A percentile compares a stretch with the other conserved stretches of the same genome.
Conservation (phyloP, 2,329 filamentous ascomycete species). For the Colletotrichum cuscutae region DNA sequence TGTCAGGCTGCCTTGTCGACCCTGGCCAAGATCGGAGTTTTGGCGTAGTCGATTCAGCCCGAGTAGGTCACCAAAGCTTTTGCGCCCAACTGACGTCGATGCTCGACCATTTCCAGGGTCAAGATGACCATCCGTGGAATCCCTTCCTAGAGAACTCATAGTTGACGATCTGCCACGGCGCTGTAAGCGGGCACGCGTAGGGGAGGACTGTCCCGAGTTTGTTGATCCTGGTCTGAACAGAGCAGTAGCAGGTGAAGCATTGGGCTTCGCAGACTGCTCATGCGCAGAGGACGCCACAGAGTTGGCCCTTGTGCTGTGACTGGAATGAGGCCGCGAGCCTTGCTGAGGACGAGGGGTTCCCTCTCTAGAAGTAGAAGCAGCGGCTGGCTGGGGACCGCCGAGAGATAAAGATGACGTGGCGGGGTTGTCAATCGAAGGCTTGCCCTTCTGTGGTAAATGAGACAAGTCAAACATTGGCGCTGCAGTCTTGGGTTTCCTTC, state of each 20-base stretch:
- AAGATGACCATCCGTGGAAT: conserved; percentile 76
- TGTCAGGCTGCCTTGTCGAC: conserved; percentile 74
- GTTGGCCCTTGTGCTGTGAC: conserved; percentile 30
- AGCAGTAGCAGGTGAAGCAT: conserved; percentile 58
- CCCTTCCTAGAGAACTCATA: conserved; percentile 81
- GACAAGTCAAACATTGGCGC: conserved; percentile 86
- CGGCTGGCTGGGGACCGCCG: conserved; percentile 36
- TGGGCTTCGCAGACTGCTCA: conserved; percentile 43
- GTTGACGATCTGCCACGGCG: conserved; percentile 87
- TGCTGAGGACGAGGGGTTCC: conserved; percentile 23
- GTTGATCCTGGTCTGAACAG: conserved; percentile 60
- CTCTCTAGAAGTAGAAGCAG: conserved; percentile 14
- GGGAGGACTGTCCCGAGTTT: conserved; percentile 74
- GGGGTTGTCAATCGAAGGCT: conserved; percentile 44
- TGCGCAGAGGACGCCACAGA: conserved; percentile 45
- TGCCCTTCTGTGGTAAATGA: conserved; percentile 82
- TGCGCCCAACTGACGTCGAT: conserved; percentile 89
- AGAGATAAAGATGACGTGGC: conserved; percentile 57
- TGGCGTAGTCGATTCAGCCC: conserved; percentile 82
- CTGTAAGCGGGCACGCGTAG: conserved; percentile 67
- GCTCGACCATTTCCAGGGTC: conserved; percentile 76
- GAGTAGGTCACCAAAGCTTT: conserved; percentile 92
- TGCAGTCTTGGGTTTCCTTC: conserved; percentile 79
- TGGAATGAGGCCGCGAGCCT: conserved; percentile 31
- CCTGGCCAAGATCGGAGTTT: conserved; percentile 77